Evolutionary conservation across 148 eudicot genomes (phyloP).

Genomic region (Persicaria tinctoria): DNA sequence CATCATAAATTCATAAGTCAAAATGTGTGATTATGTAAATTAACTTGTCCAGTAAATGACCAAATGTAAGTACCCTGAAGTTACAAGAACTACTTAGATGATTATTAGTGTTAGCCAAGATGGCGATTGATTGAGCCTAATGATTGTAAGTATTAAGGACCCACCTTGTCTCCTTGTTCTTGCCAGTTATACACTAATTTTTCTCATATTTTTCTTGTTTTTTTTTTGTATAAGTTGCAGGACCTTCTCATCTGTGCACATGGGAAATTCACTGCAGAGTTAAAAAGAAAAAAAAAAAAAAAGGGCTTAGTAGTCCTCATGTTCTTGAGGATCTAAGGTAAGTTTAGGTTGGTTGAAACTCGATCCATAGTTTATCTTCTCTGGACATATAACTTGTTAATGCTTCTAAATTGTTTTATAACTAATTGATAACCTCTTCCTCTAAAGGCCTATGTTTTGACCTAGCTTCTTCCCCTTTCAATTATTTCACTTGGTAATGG

Average conservation of each 20-base stretch:
- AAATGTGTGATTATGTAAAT: not conserved
- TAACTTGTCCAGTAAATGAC: not conserved
- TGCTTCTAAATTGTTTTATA: not conserved
- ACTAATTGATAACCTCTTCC: not conserved
- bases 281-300: not conserved
- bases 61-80: no score
- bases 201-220: not conserved
- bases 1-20: not conserved
- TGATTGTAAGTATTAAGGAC: constrained; percentile 12
- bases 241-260: not conserved
- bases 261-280: not conserved
- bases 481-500: not conserved
- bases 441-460: not conserved
- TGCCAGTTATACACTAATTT: constrained; percentile 1
- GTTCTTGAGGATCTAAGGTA: not conserved
- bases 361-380: not conserved
- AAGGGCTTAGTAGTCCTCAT: not conserved
- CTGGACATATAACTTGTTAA: not conserved
- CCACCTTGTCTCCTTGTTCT: constrained; percentile 8
- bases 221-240: not conserved
- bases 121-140: constrained; percentile 7
- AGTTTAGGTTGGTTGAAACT: constrained; percentile 9
- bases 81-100: not conserved
- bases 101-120: not conserved
- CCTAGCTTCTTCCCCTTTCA: not conserved